phyloP scores from a whole-genome alignment of 176 grass and related monocot species.

The Triticum urartu region DNA sequence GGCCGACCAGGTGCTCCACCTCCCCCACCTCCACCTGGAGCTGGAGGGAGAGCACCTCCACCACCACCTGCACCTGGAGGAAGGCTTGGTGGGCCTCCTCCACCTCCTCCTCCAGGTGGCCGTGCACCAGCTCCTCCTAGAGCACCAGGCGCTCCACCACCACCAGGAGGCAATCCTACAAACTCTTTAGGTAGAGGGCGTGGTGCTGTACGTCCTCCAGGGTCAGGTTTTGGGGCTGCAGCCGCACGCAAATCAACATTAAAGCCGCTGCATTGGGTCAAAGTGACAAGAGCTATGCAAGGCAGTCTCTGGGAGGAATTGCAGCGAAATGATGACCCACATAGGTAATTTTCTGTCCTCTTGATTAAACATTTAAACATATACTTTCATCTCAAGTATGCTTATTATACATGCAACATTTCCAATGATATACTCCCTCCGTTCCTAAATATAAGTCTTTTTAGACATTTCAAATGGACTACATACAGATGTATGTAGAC shows the following conservation, averaged over 20 bases:
- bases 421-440: background rate
- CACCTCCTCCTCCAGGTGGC: constrained; percentile 58
- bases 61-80: constrained; percentile 68
- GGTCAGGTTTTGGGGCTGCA: constrained; percentile 44
- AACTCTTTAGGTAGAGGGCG: constrained; percentile 65
- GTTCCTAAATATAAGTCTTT: too few relatives aligned
- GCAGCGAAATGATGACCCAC: constrained; percentile 67
- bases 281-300: constrained; percentile 86
- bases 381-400: background rate
- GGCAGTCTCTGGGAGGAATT: constrained; percentile 98
- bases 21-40: constrained; percentile 54
- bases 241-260: constrained; percentile 71
- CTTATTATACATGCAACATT: background rate
- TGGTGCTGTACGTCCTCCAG: constrained; percentile 46
- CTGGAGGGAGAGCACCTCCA: constrained; percentile 54
- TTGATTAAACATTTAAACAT: constrained; percentile 24
- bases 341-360: constrained; percentile 51
- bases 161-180: constrained; percentile 52
- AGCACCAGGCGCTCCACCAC: constrained; percentile 75
- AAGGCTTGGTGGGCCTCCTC: constrained; percentile 48
- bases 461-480: too few relatives aligned
- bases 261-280: constrained; percentile 95
- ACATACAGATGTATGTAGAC: too few relatives aligned
- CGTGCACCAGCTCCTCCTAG: constrained; percentile 74
- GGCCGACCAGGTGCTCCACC: constrained; percentile 48